Evolutionary conservation across 1,139 yeast genomes (phyloP), one percentile per base, ranked within the genome.

Genomic region (Ashbya aceris): DNA sequence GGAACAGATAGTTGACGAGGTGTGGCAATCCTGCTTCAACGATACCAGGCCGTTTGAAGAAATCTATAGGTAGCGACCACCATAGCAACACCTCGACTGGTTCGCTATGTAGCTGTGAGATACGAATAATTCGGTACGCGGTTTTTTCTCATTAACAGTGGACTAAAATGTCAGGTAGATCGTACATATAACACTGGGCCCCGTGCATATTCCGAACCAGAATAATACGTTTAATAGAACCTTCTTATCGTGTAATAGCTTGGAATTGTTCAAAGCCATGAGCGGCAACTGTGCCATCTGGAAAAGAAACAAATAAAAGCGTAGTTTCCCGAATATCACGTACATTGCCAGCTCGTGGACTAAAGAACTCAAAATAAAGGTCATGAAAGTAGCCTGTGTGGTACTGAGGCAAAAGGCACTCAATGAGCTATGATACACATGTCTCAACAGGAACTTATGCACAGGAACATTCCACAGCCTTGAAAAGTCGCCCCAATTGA

Each of bases 1-100:
- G 0, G 79, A 76, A 44, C 71, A 72, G 48, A 82, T 78, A 4
- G 96, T 93, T 2, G 77, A 82, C 50, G 80, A 83, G 47, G 97
- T 91, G 8, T 91, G 95, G 82, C 83, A 81, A 49, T 81, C 93
- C 29, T 91, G 99, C 60, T 93, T 87, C 60, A 80, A 79, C 56
- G 98, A 91, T 60, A 91, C 98, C 2, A 71, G 99, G 54, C 98
- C 98, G 0, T 91, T 86, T 63, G 98, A 91, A 55, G 79, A 86
- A 55, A 87, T 89, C 27, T 89, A 85, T 59, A 58, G 58, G 36
- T 53, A 17, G 23, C 23, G 23, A 17, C 6, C 5, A 17, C 23
- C 41, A 41, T 10, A 26, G 27, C 23, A 6, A 17, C 23, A 17
- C 23, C 23, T 17, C 23, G 23, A 17, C 23, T 6, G 23, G 23